Conservation (phyloP, 176 grass and related monocot species). For the Juncus inflexus region DNA sequence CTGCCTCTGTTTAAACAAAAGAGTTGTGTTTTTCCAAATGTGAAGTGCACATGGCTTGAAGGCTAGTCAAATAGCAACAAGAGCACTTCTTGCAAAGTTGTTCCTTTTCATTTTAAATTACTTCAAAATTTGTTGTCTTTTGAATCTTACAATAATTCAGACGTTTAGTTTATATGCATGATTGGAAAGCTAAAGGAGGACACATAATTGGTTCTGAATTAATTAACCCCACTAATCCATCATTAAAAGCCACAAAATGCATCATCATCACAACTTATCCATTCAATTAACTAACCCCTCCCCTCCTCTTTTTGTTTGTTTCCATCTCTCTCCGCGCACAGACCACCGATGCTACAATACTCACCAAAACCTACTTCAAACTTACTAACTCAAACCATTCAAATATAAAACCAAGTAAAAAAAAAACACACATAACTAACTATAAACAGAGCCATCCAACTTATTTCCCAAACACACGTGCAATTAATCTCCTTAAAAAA, state of each 20-base stretch:
- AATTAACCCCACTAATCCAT: constrained; percentile 18
- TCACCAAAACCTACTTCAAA: no score
- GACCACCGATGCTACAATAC: background rate
- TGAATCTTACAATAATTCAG: no score
- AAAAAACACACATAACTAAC: background rate
- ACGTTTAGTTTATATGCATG: constrained; percentile 3
- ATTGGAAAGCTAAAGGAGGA: constrained; percentile 20
- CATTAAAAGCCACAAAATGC: constrained; percentile 10
- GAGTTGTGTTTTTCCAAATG: constrained; percentile 22
- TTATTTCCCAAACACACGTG: constrained; percentile 22
- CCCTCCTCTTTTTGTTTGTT: constrained; percentile 11
- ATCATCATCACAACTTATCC: background rate
- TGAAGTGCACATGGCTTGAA: constrained; percentile 6
- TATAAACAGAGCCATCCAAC: background rate
- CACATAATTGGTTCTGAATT: constrained; percentile 1
- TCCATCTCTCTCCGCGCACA: constrained; percentile 11
- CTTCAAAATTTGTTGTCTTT: background rate
- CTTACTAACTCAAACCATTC: no score
- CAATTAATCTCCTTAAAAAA: constrained; percentile 27
- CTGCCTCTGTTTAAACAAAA: constrained; percentile 21
- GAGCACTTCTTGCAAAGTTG: constrained; percentile 22
- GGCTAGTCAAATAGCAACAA: constrained; percentile 30
- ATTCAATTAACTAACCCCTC: background rate
- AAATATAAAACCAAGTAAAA: no score
- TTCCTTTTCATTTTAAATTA: background rate